These are phyloP conservation scores for Mycena rebaudengoi DNA, from an alignment of 768 basidiomycete genomes.

Conservation along the genomic window DNA sequence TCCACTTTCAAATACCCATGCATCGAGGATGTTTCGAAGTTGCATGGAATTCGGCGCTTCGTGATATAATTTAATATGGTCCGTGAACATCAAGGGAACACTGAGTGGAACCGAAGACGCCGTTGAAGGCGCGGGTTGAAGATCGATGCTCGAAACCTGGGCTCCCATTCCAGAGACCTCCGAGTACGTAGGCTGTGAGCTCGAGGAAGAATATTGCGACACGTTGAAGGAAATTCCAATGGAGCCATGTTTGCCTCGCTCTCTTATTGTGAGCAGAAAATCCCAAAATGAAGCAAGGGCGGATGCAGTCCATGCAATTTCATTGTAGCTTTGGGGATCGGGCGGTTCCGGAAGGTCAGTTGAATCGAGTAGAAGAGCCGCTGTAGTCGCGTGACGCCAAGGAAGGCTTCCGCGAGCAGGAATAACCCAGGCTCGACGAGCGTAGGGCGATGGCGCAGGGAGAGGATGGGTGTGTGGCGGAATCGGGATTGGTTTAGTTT, in stretches of 20 bases:
- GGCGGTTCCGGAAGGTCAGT: constrained; percentile 31
- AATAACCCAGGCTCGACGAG: constrained; percentile 64
- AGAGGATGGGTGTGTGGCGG: constrained; percentile 41
- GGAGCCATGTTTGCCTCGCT: constrained; percentile 48
- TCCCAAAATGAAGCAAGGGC: constrained; percentile 58
- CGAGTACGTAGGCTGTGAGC: constrained; percentile 22
- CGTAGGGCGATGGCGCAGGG: constrained; percentile 38
- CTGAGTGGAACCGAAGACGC: constrained; percentile 21
- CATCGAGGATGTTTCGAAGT: constrained; percentile 59
- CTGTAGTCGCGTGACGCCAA: constrained; percentile 55
- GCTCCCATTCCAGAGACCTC: constrained; percentile 23
- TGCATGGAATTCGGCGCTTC: constrained; percentile 56
- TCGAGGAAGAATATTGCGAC: constrained; percentile 28
- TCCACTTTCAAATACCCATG: constrained; percentile 49
- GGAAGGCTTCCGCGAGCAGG: constrained; percentile 63
- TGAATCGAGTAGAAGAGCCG: constrained; percentile 42
- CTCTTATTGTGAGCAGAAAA: constrained; percentile 53
- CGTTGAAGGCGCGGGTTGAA: background rate
- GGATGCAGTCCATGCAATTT: constrained; percentile 56
- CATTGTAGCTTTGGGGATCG: constrained; percentile 25
- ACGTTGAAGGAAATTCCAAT: constrained; percentile 60
- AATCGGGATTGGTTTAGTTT: constrained; percentile 46
- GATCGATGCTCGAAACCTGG: constrained; percentile 7
- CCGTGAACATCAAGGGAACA: constrained; percentile 40
- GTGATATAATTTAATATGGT: constrained; percentile 70